These are phyloP conservation scores for Starmerella sirachaensis DNA, from an alignment of 805 yeast species.

Conservation along the genomic window DNA sequence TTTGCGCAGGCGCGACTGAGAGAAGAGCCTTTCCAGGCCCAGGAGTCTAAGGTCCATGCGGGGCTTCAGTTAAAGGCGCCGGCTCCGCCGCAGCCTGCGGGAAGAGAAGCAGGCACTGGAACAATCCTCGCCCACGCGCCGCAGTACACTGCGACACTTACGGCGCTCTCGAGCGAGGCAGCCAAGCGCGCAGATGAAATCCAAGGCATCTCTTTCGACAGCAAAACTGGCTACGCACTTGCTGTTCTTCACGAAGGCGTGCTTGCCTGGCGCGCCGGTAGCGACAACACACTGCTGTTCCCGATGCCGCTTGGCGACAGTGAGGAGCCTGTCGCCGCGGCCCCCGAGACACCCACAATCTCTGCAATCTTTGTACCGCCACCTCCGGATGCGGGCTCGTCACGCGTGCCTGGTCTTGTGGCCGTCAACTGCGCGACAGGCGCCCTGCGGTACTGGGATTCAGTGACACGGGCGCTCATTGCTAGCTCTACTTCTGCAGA, in stretches of 20 bases:
- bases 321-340: no score
- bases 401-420: slow-evolving; percentile 61
- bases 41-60: not conserved
- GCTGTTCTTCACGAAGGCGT: slow-evolving; percentile 9
- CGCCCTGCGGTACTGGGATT: slow-evolving; percentile 53
- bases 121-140: slow-evolving; percentile 13
- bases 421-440: slow-evolving; percentile 52
- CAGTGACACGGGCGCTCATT: slow-evolving; percentile 59
- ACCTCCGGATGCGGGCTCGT: slow-evolving; percentile 33
- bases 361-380: slow-evolving; percentile 50
- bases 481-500: slow-evolving; percentile 27
- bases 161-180: slow-evolving; percentile 2
- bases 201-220: slow-evolving; percentile 2
- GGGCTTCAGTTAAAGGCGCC: not conserved
- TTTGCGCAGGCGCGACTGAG: slow-evolving; percentile 15
- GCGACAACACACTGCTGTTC: slow-evolving; percentile 8
- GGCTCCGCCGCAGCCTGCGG: not conserved
- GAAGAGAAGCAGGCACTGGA: not conserved
- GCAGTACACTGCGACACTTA: slow-evolving; percentile 9
- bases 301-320: slow-evolving; percentile 8
- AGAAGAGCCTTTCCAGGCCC: slow-evolving; percentile 4
- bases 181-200: not conserved
- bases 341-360: no score
- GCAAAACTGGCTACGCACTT: slow-evolving; percentile 9
- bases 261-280: slow-evolving; percentile 10